Conservation (phyloP, 257 asterid species). For the Solanum bukasovii region DNA sequence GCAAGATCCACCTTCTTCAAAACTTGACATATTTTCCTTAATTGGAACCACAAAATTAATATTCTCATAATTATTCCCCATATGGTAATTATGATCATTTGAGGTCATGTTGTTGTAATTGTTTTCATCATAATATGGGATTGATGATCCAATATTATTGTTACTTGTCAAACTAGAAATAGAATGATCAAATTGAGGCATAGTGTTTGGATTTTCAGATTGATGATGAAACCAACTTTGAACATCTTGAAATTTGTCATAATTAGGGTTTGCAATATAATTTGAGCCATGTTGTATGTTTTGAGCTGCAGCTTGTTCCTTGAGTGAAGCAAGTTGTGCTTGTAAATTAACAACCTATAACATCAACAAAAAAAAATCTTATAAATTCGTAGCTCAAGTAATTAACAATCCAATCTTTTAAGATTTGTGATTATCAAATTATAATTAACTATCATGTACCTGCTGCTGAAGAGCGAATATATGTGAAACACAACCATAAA, state of each 20-base stretch:
- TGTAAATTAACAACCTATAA: constrained; percentile 26
- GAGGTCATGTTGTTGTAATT: not conserved
- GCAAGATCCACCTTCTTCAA: constrained; percentile 13
- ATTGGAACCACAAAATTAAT: not conserved
- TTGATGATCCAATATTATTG: not conserved
- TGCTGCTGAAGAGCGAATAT: constrained; percentile 42
- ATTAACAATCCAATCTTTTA: not conserved
- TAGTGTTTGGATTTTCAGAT: constrained; percentile 18
- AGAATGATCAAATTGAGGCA: constrained; percentile 26
- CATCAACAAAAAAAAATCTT: not conserved
- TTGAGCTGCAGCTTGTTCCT: constrained; percentile 29
- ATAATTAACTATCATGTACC: constrained; percentile 4
- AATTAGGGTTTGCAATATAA: constrained; percentile 37
- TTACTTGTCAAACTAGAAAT: not conserved
- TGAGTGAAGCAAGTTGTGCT: constrained; percentile 33
- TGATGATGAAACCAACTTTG: constrained; percentile 43
- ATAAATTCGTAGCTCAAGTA: not conserved
- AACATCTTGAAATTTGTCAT: constrained; percentile 32
- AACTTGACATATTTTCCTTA: constrained; percentile 36
- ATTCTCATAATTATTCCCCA: not conserved
- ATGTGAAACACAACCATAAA: constrained; percentile 42
- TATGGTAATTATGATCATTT: not conserved
- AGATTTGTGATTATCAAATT: not conserved
- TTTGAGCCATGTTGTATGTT: constrained; percentile 8
- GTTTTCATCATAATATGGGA: not conserved